phyloP scores from a whole-genome alignment of 2,329 filamentous ascomycete genomes.

The Leptoxyphium fumago region DNA sequence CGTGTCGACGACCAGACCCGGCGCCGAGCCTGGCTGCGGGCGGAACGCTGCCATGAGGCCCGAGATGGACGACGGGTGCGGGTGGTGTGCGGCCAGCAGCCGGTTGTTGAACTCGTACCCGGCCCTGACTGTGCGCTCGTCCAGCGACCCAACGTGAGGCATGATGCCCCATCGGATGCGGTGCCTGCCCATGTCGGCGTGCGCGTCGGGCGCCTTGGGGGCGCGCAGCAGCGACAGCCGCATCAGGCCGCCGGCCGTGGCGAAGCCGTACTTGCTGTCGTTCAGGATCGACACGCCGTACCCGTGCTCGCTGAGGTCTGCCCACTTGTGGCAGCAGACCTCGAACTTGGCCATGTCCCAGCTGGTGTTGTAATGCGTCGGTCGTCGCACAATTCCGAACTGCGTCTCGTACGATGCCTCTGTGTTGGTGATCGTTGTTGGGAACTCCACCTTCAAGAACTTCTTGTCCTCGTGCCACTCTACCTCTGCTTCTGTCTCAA shows the following conservation, averaged over 20 bases:
- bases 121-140: slow-evolving; percentile 60
- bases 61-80: slow-evolving; percentile 13
- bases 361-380: slow-evolving; percentile 94
- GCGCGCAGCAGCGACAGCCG: slow-evolving; percentile 71
- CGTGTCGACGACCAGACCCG: slow-evolving; percentile 61
- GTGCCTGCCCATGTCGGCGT: slow-evolving; percentile 80
- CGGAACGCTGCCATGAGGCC: slow-evolving; percentile 42
- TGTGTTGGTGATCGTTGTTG: slow-evolving; percentile 76
- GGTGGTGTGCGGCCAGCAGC: slow-evolving; percentile 39
- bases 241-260: slow-evolving; percentile 79
- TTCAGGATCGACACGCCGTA: slow-evolving; percentile 91
- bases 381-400: slow-evolving; percentile 73
- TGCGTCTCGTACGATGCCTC: slow-evolving; percentile 94
- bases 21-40: slow-evolving; percentile 29
- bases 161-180: slow-evolving; percentile 81
- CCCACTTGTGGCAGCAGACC: slow-evolving; percentile 90
- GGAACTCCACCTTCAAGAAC: slow-evolving; percentile 97
- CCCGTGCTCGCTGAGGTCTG: slow-evolving; percentile 72
- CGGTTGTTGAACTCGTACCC: slow-evolving; percentile 87
- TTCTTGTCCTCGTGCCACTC: slow-evolving; percentile 96
- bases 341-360: slow-evolving; percentile 99
- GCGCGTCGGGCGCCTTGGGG: slow-evolving; percentile 81
- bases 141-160: slow-evolving; percentile 62
- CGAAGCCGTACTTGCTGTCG: slow-evolving; percentile 92
- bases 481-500: slow-evolving; percentile 74